A percentile compares a stretch with the other conserved stretches of the same genome.
Conservation (phyloP, 1,284 basidiomycete genomes). For the Sporisorium exsertum region DNA sequence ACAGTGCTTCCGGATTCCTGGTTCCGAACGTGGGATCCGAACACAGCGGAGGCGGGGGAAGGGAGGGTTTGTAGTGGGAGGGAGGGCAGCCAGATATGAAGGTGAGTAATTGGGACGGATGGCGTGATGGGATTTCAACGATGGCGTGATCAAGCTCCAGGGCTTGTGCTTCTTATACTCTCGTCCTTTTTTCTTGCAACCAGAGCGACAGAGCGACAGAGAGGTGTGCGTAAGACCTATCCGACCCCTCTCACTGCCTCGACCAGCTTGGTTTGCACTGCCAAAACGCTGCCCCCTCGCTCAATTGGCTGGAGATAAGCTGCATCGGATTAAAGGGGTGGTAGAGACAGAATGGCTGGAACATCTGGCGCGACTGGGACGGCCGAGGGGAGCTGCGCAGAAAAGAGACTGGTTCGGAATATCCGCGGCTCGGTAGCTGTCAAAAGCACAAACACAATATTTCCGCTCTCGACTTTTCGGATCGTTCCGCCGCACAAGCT, state of each 20-base stretch:
- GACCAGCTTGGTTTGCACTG: too few species aligned
- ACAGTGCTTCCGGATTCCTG: constrained; percentile 1
- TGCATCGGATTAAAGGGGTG: not conserved
- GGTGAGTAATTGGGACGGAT: constrained; percentile 11
- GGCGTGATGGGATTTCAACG: constrained; percentile 25
- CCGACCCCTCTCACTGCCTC: not conserved
- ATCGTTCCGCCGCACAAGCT: too few species aligned
- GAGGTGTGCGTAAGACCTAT: not conserved
- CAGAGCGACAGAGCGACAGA: too few species aligned
- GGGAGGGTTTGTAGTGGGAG: not conserved
- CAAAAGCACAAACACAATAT: too few species aligned
- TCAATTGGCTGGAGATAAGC: too few species aligned
- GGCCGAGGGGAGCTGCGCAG: too few species aligned
- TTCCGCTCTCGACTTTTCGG: too few species aligned
- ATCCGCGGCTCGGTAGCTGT: too few species aligned
- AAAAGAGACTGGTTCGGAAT: too few species aligned
- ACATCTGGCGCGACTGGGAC: not conserved
- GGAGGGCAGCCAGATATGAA: constrained; percentile 4
- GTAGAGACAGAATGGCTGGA: not conserved
- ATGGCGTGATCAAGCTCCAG: constrained; percentile 34
- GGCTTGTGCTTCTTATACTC: constrained; percentile 20
- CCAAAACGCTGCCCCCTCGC: too few species aligned
- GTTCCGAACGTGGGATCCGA: not conserved
- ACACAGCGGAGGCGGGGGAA: not conserved
- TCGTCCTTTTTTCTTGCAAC: too few species aligned